A percentile compares a stretch with the other conserved stretches of the same genome.
Evolutionary conservation across 2,329 filamentous ascomycete species (phyloP).

Genomic region (Microsporum ferrugineum): DNA sequence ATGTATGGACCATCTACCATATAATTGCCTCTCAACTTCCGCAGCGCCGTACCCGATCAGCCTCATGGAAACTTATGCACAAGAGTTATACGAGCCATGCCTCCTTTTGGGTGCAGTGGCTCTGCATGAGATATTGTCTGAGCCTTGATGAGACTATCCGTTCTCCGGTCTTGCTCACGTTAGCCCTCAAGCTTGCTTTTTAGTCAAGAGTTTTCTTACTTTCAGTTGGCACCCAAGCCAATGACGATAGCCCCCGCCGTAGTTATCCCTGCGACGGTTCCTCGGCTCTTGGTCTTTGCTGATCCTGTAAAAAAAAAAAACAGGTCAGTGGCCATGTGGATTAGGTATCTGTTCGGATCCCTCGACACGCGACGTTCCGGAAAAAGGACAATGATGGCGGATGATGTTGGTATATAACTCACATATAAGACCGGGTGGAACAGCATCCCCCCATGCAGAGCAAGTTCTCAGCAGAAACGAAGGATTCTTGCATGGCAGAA

Average conservation of each 20-base stretch:
- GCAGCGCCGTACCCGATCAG: neutral
- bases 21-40: neutral
- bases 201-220: neutral
- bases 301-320: neutral
- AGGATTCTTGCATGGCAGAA: too few species aligned
- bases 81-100: conserved; percentile 1
- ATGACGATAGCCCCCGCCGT: neutral
- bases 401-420: neutral
- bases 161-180: neutral
- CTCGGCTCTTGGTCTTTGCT: neutral
- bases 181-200: neutral
- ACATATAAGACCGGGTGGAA: too few species aligned
- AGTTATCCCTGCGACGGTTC: neutral
- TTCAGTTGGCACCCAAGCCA: neutral
- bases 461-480: too few species aligned
- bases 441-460: too few species aligned
- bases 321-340: neutral
- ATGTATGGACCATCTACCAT: neutral
- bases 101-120: neutral
- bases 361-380: neutral
- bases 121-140: neutral
- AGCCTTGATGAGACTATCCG: neutral
- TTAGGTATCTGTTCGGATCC: neutral
- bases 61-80: neutral
- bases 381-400: neutral